Base-by-base conservation (phyloP, 768 basidiomycete genomes). In the Termitomyces sp. region DNA sequence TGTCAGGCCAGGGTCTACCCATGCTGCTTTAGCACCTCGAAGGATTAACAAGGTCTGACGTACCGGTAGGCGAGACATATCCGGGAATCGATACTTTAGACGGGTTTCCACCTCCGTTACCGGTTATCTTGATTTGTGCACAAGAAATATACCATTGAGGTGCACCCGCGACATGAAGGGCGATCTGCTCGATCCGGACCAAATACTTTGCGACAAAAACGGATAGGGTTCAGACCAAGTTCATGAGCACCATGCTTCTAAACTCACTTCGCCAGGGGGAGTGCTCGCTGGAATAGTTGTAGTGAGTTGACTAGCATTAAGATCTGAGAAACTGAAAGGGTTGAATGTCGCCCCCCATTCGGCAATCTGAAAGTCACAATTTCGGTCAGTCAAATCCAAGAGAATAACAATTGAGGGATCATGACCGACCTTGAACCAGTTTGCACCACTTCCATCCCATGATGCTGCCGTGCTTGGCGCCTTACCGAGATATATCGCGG, bases 81-180 rank as follows among this genome's bases (percentile, higher is more conserved):
- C 79, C 78, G 13, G 79, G 79, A 63, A 80, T 79, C 30, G 75
- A 69, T 40, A 80, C 79, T 51, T 76, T 80, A 9, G 70, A 61
- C 0, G 78, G 78, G n/a, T 59, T 75, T 8, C 77, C 78, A 54
- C 65, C 66, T 7, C 79, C 78, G 24, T 75, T 71, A 44, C 72
- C 71, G 4, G 72, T 74, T 41, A 81, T 65, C 41, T 68, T 73
- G 56, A 81, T 72, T 55, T 80, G 79, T 18, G 72, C 79, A 59
- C 79, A 80, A 9, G 77, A 76, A 56, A 79, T 72, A 64, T 75
- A 80, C 63, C 74, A 74, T 63, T 81, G 77, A n/a, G 77, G 77
- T 33, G 75, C 74, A 38, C 74, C 77, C 52, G 67, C 72, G 18
- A 74, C 68, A 59, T 81, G 79, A 18, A 81, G 69, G 35, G 71